phyloP scores from a whole-genome alignment of 1,284 basidiomycete genomes.

The Leccinum fallax region DNA sequence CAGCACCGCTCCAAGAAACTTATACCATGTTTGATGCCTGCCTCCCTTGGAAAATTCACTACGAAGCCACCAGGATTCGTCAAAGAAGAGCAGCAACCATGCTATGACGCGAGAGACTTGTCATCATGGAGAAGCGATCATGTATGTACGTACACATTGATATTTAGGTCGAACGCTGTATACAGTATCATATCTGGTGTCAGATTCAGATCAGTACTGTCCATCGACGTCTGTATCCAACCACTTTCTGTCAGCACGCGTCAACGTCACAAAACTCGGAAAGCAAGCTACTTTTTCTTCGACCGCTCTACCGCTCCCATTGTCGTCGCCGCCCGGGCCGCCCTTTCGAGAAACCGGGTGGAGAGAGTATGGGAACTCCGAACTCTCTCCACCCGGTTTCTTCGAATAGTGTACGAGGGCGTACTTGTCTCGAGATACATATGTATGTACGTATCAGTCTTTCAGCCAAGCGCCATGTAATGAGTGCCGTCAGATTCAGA shows the following conservation, averaged over 20 bases:
- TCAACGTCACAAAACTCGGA: neutral
- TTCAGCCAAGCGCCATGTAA: neutral
- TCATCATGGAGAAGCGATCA: neutral
- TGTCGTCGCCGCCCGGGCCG: neutral
- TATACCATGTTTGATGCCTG: neutral
- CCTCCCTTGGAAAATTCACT: neutral
- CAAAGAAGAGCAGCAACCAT: neutral
- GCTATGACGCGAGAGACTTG: neutral
- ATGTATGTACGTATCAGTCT: neutral
- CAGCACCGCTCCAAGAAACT: neutral
- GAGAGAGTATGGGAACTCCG: neutral
- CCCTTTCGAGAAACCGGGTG: neutral
- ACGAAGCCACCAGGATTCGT: neutral
- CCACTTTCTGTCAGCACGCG: neutral
- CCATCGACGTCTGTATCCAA: neutral
- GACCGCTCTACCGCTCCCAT: neutral
- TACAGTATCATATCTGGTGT: neutral
- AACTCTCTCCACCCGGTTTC: neutral
- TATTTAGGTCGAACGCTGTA: neutral
- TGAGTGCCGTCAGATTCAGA: neutral
- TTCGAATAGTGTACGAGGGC: neutral
- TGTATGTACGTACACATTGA: neutral
- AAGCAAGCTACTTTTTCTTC: neutral
- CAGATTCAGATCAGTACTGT: neutral
- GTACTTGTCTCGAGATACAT: neutral